These are phyloP conservation scores for Platismatia glauca DNA, from an alignment of 495 filamentous ascomycete genomes.

Conservation along the genomic window DNA sequence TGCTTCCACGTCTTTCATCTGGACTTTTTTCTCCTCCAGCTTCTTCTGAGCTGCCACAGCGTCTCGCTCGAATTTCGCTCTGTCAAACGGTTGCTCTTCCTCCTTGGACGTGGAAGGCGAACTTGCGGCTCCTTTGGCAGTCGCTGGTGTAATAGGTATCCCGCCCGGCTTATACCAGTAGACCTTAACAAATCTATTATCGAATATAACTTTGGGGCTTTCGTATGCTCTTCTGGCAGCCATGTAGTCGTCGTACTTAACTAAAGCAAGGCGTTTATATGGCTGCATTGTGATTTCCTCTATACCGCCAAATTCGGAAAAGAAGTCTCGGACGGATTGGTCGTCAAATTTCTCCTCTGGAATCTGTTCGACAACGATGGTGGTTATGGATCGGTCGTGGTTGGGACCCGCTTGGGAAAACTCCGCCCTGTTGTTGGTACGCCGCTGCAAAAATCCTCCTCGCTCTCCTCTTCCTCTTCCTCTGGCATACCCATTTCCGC, in stretches of 20 bases:
- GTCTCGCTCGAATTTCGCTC: slow-evolving; percentile 65
- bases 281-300: slow-evolving; percentile 63
- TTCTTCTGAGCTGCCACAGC: slow-evolving; percentile 72
- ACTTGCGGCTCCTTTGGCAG: slow-evolving; percentile 25
- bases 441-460: slow-evolving; percentile 30
- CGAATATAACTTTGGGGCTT: slow-evolving; percentile 90
- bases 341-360: slow-evolving; percentile 80
- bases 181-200: slow-evolving; percentile 96
- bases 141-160: slow-evolving; percentile 31
- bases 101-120: slow-evolving; percentile 22
- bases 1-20: slow-evolving; percentile 64
- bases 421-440: slow-evolving; percentile 48
- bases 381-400: slow-evolving; percentile 62
- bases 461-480: slow-evolving; percentile 40
- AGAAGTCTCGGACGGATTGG: slow-evolving; percentile 65
- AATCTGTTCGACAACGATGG: slow-evolving; percentile 87
- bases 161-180: slow-evolving; percentile 77
- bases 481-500: slow-evolving; percentile 37
- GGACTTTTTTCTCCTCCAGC: slow-evolving; percentile 67
- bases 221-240: slow-evolving; percentile 75
- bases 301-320: slow-evolving; percentile 75
- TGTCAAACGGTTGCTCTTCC: slow-evolving; percentile 55
- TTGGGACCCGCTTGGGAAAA: slow-evolving; percentile 72
- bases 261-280: slow-evolving; percentile 67
- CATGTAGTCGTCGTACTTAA: slow-evolving; percentile 67